Conservation (phyloP, 2,329 filamentous ascomycete species). For the Plenodomus tracheiphilus region DNA sequence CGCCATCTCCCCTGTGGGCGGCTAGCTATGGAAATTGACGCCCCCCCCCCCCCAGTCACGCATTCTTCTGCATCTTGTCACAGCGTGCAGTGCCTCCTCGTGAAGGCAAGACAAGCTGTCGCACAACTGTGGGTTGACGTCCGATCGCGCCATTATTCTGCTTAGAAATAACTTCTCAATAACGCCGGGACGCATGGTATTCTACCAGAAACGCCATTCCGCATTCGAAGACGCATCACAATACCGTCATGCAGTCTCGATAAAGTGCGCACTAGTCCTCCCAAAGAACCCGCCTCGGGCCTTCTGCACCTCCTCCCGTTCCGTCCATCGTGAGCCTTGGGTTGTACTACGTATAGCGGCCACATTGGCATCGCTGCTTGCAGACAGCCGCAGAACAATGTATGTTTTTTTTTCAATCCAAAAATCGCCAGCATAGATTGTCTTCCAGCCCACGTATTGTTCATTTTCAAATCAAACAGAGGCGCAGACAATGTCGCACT, state of each 20-base stretch:
- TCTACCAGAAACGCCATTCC: neutral
- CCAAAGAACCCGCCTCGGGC: neutral
- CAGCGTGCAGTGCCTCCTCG: too few relatives aligned
- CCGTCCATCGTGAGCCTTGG: neutral
- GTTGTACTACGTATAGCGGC: too few relatives aligned
- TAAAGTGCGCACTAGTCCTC: conserved; percentile 7
- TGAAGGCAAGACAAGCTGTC: too few relatives aligned
- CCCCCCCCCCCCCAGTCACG: neutral
- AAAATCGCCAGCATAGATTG: neutral
- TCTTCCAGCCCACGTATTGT: neutral
- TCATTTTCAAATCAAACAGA: neutral
- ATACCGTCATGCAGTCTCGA: conserved; percentile 13
- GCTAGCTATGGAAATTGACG: too few relatives aligned
- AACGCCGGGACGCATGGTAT: neutral
- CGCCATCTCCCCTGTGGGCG: too few relatives aligned
- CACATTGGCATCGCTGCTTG: too few relatives aligned
- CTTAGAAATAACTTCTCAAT: neutral
- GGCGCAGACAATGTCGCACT: conserved; percentile 8
- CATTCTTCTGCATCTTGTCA: neutral
- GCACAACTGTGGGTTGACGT: too few relatives aligned
- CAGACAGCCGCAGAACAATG: neutral
- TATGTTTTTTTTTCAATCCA: neutral
- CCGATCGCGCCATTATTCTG: neutral
- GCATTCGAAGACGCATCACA: conserved; percentile 3
- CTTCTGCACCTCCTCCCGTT: neutral